Evolutionary conservation across 352 stramenopile species (phyloP), one percentile per base, ranked within the genome.

Genomic region (Phytophthora pisi): DNA sequence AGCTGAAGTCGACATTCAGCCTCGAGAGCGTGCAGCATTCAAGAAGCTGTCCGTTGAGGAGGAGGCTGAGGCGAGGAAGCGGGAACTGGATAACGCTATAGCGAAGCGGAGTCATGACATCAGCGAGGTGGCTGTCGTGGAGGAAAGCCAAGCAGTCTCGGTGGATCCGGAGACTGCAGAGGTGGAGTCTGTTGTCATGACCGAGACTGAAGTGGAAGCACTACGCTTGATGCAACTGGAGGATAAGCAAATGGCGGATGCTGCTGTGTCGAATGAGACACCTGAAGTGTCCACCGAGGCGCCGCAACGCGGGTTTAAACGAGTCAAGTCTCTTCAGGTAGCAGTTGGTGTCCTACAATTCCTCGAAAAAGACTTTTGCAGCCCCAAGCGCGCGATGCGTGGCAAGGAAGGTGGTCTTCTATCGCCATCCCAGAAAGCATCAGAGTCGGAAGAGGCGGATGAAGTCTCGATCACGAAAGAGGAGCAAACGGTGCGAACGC

Each of bases 21-120:
- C 79, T 7, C 67, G 77, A 2, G 82, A 77, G 36, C 69, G 84
- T 18, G 84, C 84, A 0, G 62, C 79, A 30, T 92, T 92, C 70
- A 92, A 92, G 49, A 94, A 94, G 49, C 66, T 94, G 20, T 94
- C 86, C n/a, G 84, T 89, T 0, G 84, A 94, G 30, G 86, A 94
- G 68, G 86, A 94, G 57, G 82, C 82, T 0, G 59, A 88, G 49
- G 86, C 81, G n/a, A 56, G 86, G 15, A 80, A 79, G 26, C 20
- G 54, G 9, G 86, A 94, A 57, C 73, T 94, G 15, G 84, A 82
- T 38, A 69, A 64, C 23, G 86, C 86, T 23, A 92, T 94, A 18
- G 86, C 86, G 0, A 76, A 83, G 38, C 78, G 86, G 1, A 74
- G 75, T 43, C 88, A 78, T 45, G 84, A 84, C 34, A 84, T 90